These are phyloP conservation scores for Fusarium sacchari DNA, from an alignment of 2,329 filamentous ascomycete species.

Conservation along the genomic window DNA sequence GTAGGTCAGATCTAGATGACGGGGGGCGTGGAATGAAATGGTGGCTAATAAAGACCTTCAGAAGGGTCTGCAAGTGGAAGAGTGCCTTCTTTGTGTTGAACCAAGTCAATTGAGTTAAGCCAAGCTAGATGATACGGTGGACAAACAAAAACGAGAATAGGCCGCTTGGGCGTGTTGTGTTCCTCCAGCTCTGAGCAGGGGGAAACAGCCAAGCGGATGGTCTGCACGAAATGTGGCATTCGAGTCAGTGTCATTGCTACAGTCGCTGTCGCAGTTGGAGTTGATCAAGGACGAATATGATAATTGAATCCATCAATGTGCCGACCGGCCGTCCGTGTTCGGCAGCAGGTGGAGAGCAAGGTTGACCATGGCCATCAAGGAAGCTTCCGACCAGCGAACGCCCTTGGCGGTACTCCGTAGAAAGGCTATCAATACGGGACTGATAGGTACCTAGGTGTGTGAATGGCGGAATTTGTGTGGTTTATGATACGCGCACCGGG, in stretches of 20 bases:
- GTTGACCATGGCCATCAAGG: conserved; percentile 18
- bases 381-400: conserved; percentile 20
- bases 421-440: conserved; percentile 26
- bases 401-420: conserved; percentile 11
- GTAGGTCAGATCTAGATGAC: conserved; percentile 28
- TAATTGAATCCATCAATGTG: conserved; percentile 5
- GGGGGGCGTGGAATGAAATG: conserved; percentile 17
- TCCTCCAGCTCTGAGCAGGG: conserved; percentile 7
- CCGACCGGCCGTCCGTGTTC: conserved; percentile 29
- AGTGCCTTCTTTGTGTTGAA: conserved; percentile 21
- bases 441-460: conserved; percentile 1
- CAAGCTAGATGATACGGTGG: conserved; percentile 2
- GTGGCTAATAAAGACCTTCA: conserved; percentile 1
- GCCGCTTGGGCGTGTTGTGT: conserved; percentile 3
- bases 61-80: neutral
- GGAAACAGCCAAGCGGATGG: neutral
- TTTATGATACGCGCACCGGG: conserved; percentile 22
- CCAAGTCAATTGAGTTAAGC: neutral
- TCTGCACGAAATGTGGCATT: conserved; percentile 23
- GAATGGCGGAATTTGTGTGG: conserved; percentile 9
- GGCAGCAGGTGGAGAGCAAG: conserved; percentile 24
- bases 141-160: conserved; percentile 13
- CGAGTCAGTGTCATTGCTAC: conserved; percentile 21
- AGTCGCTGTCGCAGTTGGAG: conserved; percentile 7
- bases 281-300: conserved; percentile 13